Conservation (phyloP, 2,329 filamentous ascomycete species). For the Xylariomycetidae sp. region DNA sequence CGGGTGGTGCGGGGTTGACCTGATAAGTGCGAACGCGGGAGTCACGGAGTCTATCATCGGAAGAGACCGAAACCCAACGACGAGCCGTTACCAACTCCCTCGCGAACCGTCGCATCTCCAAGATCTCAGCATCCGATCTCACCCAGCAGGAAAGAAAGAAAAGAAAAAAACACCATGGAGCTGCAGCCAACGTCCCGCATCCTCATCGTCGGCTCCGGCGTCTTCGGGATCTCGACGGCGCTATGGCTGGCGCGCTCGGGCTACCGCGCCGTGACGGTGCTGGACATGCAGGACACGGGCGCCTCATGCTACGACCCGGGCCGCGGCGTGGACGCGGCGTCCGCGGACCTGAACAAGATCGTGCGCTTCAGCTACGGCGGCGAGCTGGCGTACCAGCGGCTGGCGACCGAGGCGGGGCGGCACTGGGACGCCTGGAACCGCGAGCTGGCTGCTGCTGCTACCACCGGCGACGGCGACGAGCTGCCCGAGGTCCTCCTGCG, state of each 20-base stretch:
- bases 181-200: slow-evolving; percentile 20
- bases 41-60: too few relatives aligned
- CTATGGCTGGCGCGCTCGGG: slow-evolving; percentile 37
- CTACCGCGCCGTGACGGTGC: slow-evolving; percentile 40
- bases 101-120: too few relatives aligned
- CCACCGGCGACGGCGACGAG: slow-evolving; percentile 2
- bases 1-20: too few relatives aligned
- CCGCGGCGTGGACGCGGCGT: slow-evolving; percentile 28
- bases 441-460: slow-evolving; percentile 18
- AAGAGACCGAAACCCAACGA: too few relatives aligned
- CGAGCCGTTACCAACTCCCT: too few relatives aligned
- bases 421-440: slow-evolving; percentile 41
- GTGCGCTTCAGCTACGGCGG: slow-evolving; percentile 35
- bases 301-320: slow-evolving; percentile 33
- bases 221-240: slow-evolving; percentile 36
- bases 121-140: too few relatives aligned
- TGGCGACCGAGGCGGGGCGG: slow-evolving; percentile 35
- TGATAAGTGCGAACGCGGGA: too few relatives aligned
- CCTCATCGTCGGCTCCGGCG: slow-evolving; percentile 35
- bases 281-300: slow-evolving; percentile 41
- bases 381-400: slow-evolving; percentile 39
- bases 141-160: too few relatives aligned
- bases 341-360: slow-evolving; percentile 38
- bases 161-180: not conserved
- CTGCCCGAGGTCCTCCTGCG: slow-evolving; percentile 12